Evolutionary conservation across 2,329 filamentous ascomycete genomes (phyloP), one percentile per base, ranked within the genome.

Genomic region (Phialophora chinensis): DNA sequence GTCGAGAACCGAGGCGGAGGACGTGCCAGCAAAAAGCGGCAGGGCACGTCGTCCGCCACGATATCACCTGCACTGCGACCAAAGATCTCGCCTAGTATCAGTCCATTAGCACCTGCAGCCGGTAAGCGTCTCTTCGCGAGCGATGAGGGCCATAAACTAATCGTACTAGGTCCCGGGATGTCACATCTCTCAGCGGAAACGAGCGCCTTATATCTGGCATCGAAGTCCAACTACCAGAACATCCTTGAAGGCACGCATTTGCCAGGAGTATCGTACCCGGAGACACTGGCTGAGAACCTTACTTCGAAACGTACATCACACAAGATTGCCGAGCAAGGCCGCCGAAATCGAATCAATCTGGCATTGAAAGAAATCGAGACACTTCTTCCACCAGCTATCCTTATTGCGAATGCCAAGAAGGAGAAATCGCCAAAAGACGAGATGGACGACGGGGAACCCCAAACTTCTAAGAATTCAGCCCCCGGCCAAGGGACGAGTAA

Each of bases 201-300:
- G 2, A 87, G 88, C 65, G 87, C 88, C n/a, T 85, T 92, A 31
- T 85, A 98, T 53, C 85, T 99, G 31, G 91, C 93, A 42, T 92
- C 91, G 17, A 98, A 98, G 77, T 98, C 94, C 1, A 99, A 99
- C 75, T 99, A 99, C 74, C 94, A 98, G 75, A 96, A 97, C 73
- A 95, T 99, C 44, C 81, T 99, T 11, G 95, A 98, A 77, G 95
- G 95, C 57, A 98, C 93, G 59, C 89, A 90, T 63, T 88, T 97
- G 0, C 93, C 93, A 0, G 94, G 94, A 12, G 90, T 97, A 12
- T 91, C 90, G 1, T 98, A 97, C 73, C 93, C 94, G 0, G 92
- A 91, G 72, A 91, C 93, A 60, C 84, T 99, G 50, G 96, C 93
- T 6, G 96, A 93, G 25, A 97, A 97, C 71, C 82, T 99, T 29